phyloP scores from a whole-genome alignment of 176 grass and related monocot species.

The Oryza longistaminata region DNA sequence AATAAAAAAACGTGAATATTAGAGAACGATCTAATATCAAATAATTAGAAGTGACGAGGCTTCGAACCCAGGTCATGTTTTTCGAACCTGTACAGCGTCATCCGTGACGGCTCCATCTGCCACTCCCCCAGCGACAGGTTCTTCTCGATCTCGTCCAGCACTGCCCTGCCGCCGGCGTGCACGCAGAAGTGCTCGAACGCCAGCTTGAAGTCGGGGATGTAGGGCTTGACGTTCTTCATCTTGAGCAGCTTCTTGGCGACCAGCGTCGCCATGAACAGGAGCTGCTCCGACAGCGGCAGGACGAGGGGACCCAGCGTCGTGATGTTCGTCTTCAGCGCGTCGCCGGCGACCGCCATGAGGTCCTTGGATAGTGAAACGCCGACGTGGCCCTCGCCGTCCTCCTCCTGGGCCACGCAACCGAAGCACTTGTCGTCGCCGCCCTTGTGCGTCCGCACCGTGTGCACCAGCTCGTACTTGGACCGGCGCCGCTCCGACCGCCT shows the following conservation, averaged over 20 bases:
- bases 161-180: slow-evolving; percentile 43
- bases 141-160: slow-evolving; percentile 67
- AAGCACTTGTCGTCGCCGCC: slow-evolving; percentile 83
- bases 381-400: slow-evolving; percentile 51
- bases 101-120: slow-evolving; percentile 93
- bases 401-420: slow-evolving; percentile 80
- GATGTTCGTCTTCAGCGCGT: too few species aligned
- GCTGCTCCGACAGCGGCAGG: slow-evolving; percentile 75
- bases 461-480: slow-evolving; percentile 81
- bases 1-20: too few species aligned
- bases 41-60: too few species aligned
- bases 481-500: slow-evolving; percentile 45
- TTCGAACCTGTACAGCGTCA: slow-evolving; percentile 69
- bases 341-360: too few species aligned
- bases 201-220: slow-evolving; percentile 91
- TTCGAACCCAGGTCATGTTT: too few species aligned
- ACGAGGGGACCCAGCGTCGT: slow-evolving; percentile 60
- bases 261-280: slow-evolving; percentile 66
- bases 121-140: slow-evolving; percentile 72
- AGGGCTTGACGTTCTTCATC: slow-evolving; percentile 83
- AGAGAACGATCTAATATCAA: too few species aligned
- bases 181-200: slow-evolving; percentile 91
- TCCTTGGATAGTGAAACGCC: slow-evolving; percentile 13
- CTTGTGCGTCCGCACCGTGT: slow-evolving; percentile 82
- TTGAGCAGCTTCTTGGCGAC: slow-evolving; percentile 59